Percentiles rank a stretch among this genome's conserved stretches.
phyloP scores from a whole-genome alignment of 202 grass and related monocot genomes.

The Panicum virgatum region DNA sequence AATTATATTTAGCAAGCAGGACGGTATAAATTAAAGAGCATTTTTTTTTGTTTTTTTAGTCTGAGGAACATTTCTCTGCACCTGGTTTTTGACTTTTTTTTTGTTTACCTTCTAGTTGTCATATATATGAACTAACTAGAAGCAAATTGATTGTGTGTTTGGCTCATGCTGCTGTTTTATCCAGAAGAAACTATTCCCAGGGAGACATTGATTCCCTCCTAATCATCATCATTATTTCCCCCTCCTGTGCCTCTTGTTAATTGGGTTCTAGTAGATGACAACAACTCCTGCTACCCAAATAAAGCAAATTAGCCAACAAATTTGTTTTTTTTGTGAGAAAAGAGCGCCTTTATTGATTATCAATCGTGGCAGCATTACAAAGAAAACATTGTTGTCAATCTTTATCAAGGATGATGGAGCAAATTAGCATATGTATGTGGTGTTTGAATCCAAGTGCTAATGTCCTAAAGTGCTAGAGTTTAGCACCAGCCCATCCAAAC shows the following conservation, averaged over 20 bases:
- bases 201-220: slow-evolving; percentile 29
- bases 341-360: too few species aligned
- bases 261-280: neutral
- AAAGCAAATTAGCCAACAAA: neutral
- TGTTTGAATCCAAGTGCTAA: too few species aligned
- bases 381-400: too few species aligned
- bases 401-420: too few species aligned
- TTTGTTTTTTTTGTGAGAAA: too few species aligned
- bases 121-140: neutral
- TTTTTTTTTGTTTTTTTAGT: too few species aligned
- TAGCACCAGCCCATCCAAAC: too few species aligned
- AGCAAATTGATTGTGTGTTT: neutral
- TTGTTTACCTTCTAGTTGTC: too few species aligned
- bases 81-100: neutral
- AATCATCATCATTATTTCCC: slow-evolving; percentile 32
- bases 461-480: too few species aligned
- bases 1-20: neutral
- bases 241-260: neutral
- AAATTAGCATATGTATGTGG: too few species aligned
- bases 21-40: too few species aligned
- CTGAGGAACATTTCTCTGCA: neutral
- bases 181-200: neutral
- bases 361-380: too few species aligned
- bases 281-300: neutral
- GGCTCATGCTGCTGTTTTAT: neutral